phyloP scores from a whole-genome alignment of 73 alveolate genomes.

The Effrenium voratum region DNA sequence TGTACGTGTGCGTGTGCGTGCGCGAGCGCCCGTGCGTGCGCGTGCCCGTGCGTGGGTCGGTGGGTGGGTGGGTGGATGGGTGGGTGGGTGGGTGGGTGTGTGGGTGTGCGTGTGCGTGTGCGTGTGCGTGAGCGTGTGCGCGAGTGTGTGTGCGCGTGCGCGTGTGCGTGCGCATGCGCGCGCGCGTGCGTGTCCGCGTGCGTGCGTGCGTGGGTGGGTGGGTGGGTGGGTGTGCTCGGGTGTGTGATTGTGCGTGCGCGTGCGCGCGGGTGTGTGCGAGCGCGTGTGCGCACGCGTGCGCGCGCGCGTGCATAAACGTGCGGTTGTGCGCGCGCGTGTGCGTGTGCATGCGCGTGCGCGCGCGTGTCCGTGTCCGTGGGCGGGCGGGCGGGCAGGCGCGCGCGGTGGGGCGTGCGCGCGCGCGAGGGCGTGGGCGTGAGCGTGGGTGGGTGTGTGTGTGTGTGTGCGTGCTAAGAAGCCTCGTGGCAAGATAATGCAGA shows the following conservation, averaged over 20 bases:
- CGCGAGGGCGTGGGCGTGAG: too few relatives aligned
- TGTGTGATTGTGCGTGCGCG: background rate
- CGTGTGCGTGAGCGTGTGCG: background rate
- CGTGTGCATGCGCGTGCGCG: background rate
- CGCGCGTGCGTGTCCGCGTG: constrained; percentile 10
- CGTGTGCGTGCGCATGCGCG: background rate
- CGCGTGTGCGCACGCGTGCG: background rate
- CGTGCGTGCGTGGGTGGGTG: background rate
- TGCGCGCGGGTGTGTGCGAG: background rate
- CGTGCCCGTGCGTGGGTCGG: background rate
- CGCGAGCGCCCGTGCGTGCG: background rate
- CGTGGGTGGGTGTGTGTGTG: too few relatives aligned
- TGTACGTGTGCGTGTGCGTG: background rate
- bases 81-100: constrained; percentile 4
- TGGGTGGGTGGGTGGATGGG: background rate
- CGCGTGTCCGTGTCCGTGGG: too few relatives aligned
- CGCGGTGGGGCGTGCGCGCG: too few relatives aligned
- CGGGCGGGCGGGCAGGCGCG: too few relatives aligned
- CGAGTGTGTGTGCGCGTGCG: too few relatives aligned
- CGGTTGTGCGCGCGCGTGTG: background rate
- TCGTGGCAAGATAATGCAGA: too few relatives aligned
- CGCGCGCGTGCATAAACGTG: background rate
- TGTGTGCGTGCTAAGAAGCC: too few relatives aligned
- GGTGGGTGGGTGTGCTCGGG: background rate
- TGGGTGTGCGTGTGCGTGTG: constrained; percentile 7